Base-by-base conservation (phyloP, 495 filamentous ascomycete species). In the Hypoxylon fuscum region DNA sequence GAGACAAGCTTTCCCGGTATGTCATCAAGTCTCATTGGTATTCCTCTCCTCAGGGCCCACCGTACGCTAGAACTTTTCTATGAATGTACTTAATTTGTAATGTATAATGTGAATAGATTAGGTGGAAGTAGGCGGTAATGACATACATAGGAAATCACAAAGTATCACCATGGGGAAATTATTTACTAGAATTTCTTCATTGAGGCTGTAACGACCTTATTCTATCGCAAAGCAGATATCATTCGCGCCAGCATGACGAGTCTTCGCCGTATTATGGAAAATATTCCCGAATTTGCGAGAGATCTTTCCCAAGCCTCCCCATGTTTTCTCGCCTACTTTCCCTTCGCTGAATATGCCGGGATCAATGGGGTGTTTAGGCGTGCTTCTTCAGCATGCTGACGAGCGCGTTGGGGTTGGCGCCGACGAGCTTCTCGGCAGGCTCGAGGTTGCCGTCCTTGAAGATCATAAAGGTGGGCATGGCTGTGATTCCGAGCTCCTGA, bases 401-500 rank as follows among this genome's bases (percentile, higher is more conserved):
- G 29, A 96, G 73, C 21, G 82, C 85, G 50, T 76, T 74, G 2
- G 87, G 86, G 76, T 92, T 95, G 51, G 95, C 95, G 53, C 95
- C 95, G 23, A 95, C 83, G 49, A 97, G 79, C 69, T 91, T 89
- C 21, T 74, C 80, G 20, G 81, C 70, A 58, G 85, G 80, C 15
- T 72, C 55, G 72, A 82, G 79, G 71, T 90, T 73, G 51, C 90
- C 93, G 57, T 87, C 72, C 82, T 90, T 92, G 84, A 93, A 97
- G 65, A 96, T 74, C 17, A 87, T 55, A 80, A 98, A 97, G 10
- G 94, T 97, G 52, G 95, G 95, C 95, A 98, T 98, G 69, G 95
- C 93, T 67, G 90, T 88, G 78, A 98, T 85, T 62, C 85, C 86
- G 52, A 95, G 86, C 69, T 96, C 86, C 66, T 88, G 83, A 31